Evolutionary conservation across 192 early-diverging fungal species (phyloP), one percentile per base, ranked within the genome.

Genomic region (Podochytrium sp.): DNA sequence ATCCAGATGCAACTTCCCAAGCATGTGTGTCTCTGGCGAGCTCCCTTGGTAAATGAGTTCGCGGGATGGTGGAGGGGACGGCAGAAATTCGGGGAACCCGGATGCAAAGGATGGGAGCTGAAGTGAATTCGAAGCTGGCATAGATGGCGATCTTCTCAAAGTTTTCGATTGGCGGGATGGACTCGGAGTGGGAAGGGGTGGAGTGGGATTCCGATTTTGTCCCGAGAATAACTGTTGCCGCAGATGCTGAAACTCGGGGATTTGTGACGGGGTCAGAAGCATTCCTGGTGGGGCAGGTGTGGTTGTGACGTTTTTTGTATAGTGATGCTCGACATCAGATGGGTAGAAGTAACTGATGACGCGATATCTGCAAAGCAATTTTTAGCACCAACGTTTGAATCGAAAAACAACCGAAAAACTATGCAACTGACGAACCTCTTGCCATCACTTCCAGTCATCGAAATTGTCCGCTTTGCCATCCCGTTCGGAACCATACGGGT

Each of bases 271-370:
- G 5, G 60, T 62, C 12, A 12, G 4, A 10, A 62, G 37, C 5
- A 12, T 38, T 62, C 37, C 14, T 62, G 12, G 29, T 37, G n/a
- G 12, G 4, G 29, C 12, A 12, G 5, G 32, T 62, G 14, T 25
- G 10, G 29, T 20, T 27, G 20, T 10, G 27, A 7, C 55, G 7
- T 57, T 7, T 57, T 57, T 57, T 27, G 10, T 57, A 25, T 57
- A 57, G 10, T 14, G 27, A 32, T 57, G 55, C 55, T 57, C 55
- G 29, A 57, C 55, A 57, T 57, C 55, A 18, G 23, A 50, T 50
- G 65, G 47, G 39, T 50, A 66, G 50, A 50, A 50, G 39, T 63
- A 63, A 20, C 35, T 40, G 3, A 63, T 63, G 30, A 63, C 61
- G 14, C 33, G 39, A 39, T 40, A 63, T n/a, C 20, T 63, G 20